Evolutionary conservation across 2,329 filamentous ascomycete species (phyloP).

Genomic region (Canariomyces notabilis): DNA sequence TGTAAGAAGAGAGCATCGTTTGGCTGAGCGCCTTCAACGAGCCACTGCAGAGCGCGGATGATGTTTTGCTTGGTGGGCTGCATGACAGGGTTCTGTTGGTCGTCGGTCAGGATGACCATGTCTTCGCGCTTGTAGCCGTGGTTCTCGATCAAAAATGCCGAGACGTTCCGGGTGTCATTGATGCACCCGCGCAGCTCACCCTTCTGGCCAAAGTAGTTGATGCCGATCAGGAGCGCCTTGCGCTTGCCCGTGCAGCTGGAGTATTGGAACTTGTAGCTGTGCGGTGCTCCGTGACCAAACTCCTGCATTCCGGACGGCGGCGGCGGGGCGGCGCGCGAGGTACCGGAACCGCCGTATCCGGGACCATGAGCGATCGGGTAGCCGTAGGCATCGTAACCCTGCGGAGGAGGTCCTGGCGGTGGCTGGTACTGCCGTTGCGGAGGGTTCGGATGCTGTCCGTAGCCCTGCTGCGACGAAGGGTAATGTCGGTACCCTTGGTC

Average conservation of each 20-base stretch:
- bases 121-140: constrained; percentile 72
- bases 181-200: constrained; percentile 72
- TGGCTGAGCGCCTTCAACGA: constrained; percentile 64
- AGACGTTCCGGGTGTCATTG: constrained; percentile 77
- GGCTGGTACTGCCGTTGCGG: constrained; percentile 4
- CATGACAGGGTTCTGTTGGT: constrained; percentile 64
- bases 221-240: constrained; percentile 71
- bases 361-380: constrained; percentile 37
- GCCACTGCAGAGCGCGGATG: constrained; percentile 68
- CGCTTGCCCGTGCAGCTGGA: constrained; percentile 67
- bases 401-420: constrained; percentile 6
- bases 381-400: constrained; percentile 39
- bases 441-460: constrained; percentile 12
- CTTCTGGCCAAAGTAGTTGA: constrained; percentile 73
- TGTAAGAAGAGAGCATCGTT: constrained; percentile 76
- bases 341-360: constrained; percentile 28
- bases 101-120: constrained; percentile 74
- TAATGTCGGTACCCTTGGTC: constrained; percentile 13
- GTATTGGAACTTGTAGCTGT: constrained; percentile 69
- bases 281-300: constrained; percentile 64
- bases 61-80: constrained; percentile 74
- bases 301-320: constrained; percentile 48
- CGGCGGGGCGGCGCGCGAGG: constrained; percentile 16
- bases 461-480: constrained; percentile 12
- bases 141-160: constrained; percentile 60